Conservation (phyloP, 2,329 filamentous ascomycete genomes). For the Penicillium sclerotiorum region DNA sequence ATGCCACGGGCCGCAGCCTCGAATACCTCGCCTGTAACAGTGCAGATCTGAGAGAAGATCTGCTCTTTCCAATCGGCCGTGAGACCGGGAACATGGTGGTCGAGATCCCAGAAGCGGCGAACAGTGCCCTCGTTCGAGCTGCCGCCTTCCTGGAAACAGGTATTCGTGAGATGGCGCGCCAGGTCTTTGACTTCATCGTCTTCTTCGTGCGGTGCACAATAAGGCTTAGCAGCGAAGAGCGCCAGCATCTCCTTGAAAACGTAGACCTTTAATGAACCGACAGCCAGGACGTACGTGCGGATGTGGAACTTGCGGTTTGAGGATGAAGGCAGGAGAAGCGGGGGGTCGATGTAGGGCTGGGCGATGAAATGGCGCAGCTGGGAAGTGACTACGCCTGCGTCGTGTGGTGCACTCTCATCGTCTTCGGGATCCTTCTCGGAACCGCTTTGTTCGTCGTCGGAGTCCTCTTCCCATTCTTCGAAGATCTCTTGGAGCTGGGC, state of each 20-base stretch:
- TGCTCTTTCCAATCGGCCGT: conserved; percentile 54
- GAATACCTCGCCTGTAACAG: conserved; percentile 75
- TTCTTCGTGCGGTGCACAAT: conserved; percentile 61
- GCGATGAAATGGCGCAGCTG: conserved; percentile 95
- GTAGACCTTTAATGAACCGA: conserved; percentile 76
- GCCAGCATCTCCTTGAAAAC: conserved; percentile 92
- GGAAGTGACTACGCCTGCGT: conserved; percentile 71
- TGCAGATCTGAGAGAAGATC: conserved; percentile 75
- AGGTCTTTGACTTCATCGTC: conserved; percentile 57
- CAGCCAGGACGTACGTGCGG: conserved; percentile 82
- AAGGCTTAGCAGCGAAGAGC: conserved; percentile 79
- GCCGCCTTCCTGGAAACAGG: conserved; percentile 76
- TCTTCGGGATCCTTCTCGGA: conserved; percentile 45
- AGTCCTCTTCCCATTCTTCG: conserved; percentile 80
- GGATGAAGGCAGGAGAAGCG: conserved; percentile 69
- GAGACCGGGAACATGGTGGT: conserved; percentile 39
- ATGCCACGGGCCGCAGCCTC: conserved; percentile 82
- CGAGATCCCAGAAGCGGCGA: conserved; percentile 72
- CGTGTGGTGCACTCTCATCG: conserved; percentile 36
- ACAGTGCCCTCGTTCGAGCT: conserved; percentile 65
- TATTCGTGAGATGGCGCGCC: conserved; percentile 86
- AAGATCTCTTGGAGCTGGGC: conserved; percentile 85
- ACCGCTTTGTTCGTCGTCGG: conserved; percentile 52
- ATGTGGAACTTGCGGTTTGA: conserved; percentile 88
- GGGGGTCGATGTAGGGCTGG: conserved; percentile 91